These are phyloP conservation scores for Chalciporus pseudorubinellus DNA, from an alignment of 768 basidiomycete genomes.

Conservation along the genomic window DNA sequence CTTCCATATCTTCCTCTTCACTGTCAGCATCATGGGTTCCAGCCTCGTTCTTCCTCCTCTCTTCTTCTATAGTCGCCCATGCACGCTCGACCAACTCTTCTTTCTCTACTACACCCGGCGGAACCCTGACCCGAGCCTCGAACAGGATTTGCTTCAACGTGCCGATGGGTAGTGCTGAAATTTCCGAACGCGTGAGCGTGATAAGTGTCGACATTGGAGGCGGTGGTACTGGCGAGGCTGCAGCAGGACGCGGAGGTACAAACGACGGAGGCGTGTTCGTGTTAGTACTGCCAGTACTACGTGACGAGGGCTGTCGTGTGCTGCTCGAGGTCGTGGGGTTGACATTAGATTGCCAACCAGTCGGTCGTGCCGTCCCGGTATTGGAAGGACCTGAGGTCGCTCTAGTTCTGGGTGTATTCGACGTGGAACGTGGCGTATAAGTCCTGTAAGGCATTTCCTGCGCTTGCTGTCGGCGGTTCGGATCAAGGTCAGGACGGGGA, in stretches of 20 bases:
- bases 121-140: conserved; percentile 70
- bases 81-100: conserved; percentile 77
- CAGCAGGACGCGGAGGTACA: conserved; percentile 23
- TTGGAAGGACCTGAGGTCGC: conserved; percentile 22
- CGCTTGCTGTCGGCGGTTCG: conserved; percentile 37
- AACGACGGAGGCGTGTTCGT: conserved; percentile 16
- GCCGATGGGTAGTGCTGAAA: conserved; percentile 64
- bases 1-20: conserved; percentile 32
- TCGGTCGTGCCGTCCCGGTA: conserved; percentile 8
- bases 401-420: conserved; percentile 17
- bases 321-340: conserved; percentile 20
- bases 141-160: conserved; percentile 78
- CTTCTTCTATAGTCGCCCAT: conserved; percentile 53
- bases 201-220: conserved; percentile 67
- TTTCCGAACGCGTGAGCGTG: conserved; percentile 50
- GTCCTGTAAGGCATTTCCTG: conserved; percentile 10
- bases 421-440: conserved; percentile 16
- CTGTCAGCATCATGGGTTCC: conserved; percentile 25
- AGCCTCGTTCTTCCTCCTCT: conserved; percentile 51
- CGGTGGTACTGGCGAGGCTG: conserved; percentile 37
- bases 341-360: conserved; percentile 1
- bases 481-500: conserved; percentile 62
- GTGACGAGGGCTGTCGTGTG: conserved; percentile 13
- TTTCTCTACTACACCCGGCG: conserved; percentile 71
- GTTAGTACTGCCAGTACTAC: conserved; percentile 5